Conservation (phyloP, 306 rosid species). For the Cyamopsis tetragonoloba region DNA sequence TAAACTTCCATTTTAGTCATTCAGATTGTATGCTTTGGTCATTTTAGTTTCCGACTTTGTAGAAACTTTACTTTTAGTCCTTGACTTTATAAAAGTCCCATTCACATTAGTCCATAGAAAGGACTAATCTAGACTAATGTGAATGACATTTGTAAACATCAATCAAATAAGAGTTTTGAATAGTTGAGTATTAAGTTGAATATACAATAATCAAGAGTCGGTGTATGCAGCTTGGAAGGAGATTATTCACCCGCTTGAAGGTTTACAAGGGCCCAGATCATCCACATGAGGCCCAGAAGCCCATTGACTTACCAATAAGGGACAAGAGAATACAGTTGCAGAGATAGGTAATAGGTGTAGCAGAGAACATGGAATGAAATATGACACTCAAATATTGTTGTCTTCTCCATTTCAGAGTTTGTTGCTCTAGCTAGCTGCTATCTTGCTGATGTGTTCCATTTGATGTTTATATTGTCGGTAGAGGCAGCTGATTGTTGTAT, state of each 20-base stretch:
- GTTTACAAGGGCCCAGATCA: slow-evolving; percentile 87
- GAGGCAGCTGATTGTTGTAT: slow-evolving; percentile 23
- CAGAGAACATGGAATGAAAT: slow-evolving; percentile 9
- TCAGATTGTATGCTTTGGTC: neutral
- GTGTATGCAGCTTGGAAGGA: slow-evolving; percentile 86
- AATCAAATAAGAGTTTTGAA: too few species aligned
- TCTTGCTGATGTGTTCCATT: slow-evolving; percentile 11
- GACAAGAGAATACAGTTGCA: slow-evolving; percentile 73
- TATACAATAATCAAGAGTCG: slow-evolving; percentile 16
- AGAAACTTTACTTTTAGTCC: too few species aligned
- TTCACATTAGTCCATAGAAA: too few species aligned
- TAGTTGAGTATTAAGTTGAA: too few species aligned
- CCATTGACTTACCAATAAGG: slow-evolving; percentile 71
- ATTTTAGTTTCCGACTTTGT: neutral
- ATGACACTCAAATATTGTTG: neutral
- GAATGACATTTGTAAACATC: too few species aligned
- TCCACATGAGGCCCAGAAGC: slow-evolving; percentile 90
- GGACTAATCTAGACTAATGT: too few species aligned
- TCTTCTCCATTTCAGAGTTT: neutral
- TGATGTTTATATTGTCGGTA: slow-evolving; percentile 28
- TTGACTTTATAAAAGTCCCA: too few species aligned
- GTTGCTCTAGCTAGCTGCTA: slow-evolving; percentile 22
- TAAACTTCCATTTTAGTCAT: too few species aligned
- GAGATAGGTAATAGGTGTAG: slow-evolving; percentile 45
- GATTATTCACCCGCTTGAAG: slow-evolving; percentile 86